Base-by-base conservation (phyloP, 75 land plant genomes). In the Pseudotsuga menziesii region DNA sequence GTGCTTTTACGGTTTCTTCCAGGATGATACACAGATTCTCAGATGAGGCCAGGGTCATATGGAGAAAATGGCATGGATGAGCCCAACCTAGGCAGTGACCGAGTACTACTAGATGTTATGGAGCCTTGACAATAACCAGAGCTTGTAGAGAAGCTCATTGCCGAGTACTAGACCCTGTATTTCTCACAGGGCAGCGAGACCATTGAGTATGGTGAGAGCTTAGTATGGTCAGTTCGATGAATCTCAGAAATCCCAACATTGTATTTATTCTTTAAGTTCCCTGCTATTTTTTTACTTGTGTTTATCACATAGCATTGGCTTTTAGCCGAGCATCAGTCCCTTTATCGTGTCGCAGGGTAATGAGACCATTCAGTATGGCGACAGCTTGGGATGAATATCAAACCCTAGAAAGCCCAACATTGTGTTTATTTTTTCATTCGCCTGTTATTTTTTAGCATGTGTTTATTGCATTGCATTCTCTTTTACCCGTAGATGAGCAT, bases 171-270 rank as follows among this genome's bases (percentile, higher is more conserved):
- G 77, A 54, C 78, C 6, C 79, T 91, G 23, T 84, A 78, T 44
- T 91, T 92, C 12, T 77, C 91, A n/a, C 80, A 85, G 67, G 97
- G 98, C 15, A 89, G 88, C 62, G 79, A 78, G 36, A 88, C 96
- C 4, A 56, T 86, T 69, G 67, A 85, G 29, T 75, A 77, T 41
- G 96, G 96, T 3, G 88, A 91, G 71, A 86, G 82, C 26, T 85
- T 91, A 35, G 94, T 90, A 41, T 91, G 96, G 96, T 91, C 48
- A 41, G 48, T 41, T 41, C 48, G 5, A 41, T 41, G 48, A 41
- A 41, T 41, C 48, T 41, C 48, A 5, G 48, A 41, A 41, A 41
- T 7, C 48, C 48, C 48, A 4, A 7, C 48, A 41, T 41, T 41
- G 48, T 41, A 41, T 41, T 41, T 41, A 6, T 41, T 41, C 5